Evolutionary conservation across 2,329 filamentous ascomycete species (phyloP).

Genomic region (Phaeosphaeria sp.): DNA sequence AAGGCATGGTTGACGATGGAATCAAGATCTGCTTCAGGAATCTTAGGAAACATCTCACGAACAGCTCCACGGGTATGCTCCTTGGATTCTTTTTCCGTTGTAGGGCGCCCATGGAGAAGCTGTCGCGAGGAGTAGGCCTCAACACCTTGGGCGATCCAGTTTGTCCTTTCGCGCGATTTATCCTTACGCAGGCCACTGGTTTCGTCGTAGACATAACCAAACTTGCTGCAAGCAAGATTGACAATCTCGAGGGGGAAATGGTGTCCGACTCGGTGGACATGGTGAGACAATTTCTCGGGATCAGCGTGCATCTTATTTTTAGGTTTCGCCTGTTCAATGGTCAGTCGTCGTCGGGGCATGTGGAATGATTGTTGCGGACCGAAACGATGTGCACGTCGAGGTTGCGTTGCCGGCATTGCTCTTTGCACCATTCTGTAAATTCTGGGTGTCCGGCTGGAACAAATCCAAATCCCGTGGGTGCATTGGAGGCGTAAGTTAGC

Average conservation of each 20-base stretch:
- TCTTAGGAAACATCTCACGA: constrained; percentile 68
- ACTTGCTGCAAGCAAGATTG: constrained; percentile 60
- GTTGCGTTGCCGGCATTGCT: constrained; percentile 62
- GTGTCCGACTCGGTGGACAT: constrained; percentile 67
- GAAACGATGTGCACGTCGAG: constrained; percentile 65
- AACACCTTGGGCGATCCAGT: constrained; percentile 44
- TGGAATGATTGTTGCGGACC: constrained; percentile 52
- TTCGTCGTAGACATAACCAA: constrained; percentile 45
- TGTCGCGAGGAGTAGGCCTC: constrained; percentile 41
- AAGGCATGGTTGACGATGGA: constrained; percentile 67
- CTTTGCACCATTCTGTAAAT: constrained; percentile 64
- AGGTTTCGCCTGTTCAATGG: constrained; percentile 39
- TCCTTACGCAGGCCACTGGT: constrained; percentile 28
- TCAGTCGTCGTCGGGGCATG: constrained; percentile 8
- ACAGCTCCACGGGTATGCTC: constrained; percentile 65
- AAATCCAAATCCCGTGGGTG: constrained; percentile 67
- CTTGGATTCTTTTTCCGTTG: constrained; percentile 53
- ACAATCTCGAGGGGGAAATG: constrained; percentile 69
- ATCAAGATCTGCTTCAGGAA: constrained; percentile 63
- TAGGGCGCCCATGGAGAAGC: constrained; percentile 31
- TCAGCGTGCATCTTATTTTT: constrained; percentile 59
- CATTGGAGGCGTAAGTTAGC: constrained; percentile 62
- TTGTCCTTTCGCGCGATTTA: constrained; percentile 25
- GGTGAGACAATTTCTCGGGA: constrained; percentile 62
- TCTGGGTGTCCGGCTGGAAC: constrained; percentile 66